These are phyloP conservation scores for Backusella liffmaniae DNA, from an alignment of 192 early-diverging fungal species.

Conservation along the genomic window DNA sequence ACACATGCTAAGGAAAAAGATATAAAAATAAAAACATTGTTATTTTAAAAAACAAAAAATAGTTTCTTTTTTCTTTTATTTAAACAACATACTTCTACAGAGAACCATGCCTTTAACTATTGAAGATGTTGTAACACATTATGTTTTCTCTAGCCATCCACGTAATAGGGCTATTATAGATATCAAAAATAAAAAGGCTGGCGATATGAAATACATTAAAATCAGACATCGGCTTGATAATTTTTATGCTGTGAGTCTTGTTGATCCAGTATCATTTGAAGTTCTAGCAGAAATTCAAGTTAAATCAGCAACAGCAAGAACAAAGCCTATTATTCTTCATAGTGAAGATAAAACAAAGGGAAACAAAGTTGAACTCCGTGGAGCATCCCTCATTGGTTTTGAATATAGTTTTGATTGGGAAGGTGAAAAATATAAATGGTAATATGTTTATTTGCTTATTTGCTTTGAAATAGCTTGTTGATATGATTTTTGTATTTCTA, in stretches of 20 bases:
- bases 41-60: not conserved
- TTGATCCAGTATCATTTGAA: constrained; percentile 18
- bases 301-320: constrained; percentile 2
- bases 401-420: constrained; percentile 27
- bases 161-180: constrained; percentile 22
- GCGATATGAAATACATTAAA: constrained; percentile 17
- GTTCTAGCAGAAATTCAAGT: constrained; percentile 22
- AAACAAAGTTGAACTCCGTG: not conserved
- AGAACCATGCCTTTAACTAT: constrained; percentile 6
- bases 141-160: constrained; percentile 16
- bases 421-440: constrained; percentile 23
- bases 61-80: not conserved
- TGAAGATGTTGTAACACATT: constrained; percentile 13
- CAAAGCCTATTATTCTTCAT: constrained; percentile 17
- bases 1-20: not conserved
- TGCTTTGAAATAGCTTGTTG: not conserved
- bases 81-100: not conserved
- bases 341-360: not conserved
- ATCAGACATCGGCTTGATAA: constrained; percentile 18
- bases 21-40: constrained; percentile 9
- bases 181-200: constrained; percentile 21
- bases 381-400: constrained; percentile 18
- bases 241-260: constrained; percentile 25
- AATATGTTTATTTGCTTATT: constrained; percentile 7
- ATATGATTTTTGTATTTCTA: not conserved